Conservation (phyloP, 2,329 filamentous ascomycete species). For the Anisogramma anomala region DNA sequence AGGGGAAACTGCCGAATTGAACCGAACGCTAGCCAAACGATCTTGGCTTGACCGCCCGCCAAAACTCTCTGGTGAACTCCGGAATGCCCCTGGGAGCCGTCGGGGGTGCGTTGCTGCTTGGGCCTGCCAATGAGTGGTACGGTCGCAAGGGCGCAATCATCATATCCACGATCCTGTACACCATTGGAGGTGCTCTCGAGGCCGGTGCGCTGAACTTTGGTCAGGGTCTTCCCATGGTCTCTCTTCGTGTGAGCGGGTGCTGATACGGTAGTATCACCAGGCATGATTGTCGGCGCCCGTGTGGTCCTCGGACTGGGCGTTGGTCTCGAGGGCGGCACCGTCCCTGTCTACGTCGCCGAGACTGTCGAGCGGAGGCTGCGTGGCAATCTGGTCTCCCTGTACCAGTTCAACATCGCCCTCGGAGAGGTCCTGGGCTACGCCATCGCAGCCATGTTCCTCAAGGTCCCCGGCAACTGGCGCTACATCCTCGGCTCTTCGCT, state of each 20-base stretch:
- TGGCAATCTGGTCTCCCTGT: slow-evolving; percentile 62
- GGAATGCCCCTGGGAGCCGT: slow-evolving; percentile 64
- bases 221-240: slow-evolving; percentile 26
- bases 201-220: slow-evolving; percentile 56
- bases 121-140: slow-evolving; percentile 54
- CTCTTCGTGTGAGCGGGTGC: not conserved
- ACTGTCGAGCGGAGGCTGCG: slow-evolving; percentile 55
- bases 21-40: no score
- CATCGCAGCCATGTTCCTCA: slow-evolving; percentile 60
- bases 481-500: slow-evolving; percentile 64
- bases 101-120: slow-evolving; percentile 55
- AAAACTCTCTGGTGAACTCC: slow-evolving; percentile 57
- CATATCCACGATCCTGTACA: slow-evolving; percentile 58
- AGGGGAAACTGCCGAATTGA: no score
- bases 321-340: slow-evolving; percentile 62
- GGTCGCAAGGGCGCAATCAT: slow-evolving; percentile 59
- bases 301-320: slow-evolving; percentile 60
- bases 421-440: slow-evolving; percentile 65
- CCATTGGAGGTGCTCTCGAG: slow-evolving; percentile 55
- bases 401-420: slow-evolving; percentile 66
- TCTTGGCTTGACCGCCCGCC: slow-evolving; percentile 39
- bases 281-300: slow-evolving; percentile 58
- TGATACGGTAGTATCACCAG: slow-evolving; percentile 13
- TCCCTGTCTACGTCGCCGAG: slow-evolving; percentile 65
- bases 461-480: slow-evolving; percentile 59